These are phyloP conservation scores for Xylaria sp. DNA, from an alignment of 2,329 filamentous ascomycete genomes.

Conservation along the genomic window DNA sequence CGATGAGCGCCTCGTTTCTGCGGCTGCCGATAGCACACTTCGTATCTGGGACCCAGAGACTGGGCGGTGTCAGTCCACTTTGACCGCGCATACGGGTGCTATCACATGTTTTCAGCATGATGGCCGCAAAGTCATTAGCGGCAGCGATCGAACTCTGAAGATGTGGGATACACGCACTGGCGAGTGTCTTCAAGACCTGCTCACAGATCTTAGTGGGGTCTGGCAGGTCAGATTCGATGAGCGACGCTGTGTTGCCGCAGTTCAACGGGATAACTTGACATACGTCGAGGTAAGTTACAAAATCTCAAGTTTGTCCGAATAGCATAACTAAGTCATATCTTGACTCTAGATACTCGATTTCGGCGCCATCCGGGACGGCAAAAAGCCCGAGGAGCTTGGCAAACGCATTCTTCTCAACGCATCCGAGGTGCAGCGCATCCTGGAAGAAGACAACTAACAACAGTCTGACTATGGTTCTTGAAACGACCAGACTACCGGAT, in stretches of 20 bases:
- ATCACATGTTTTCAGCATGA: constrained; percentile 99
- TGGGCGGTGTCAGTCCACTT: constrained; percentile 85
- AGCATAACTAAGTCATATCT: constrained; percentile 41
- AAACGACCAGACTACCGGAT: neutral
- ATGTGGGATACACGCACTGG: constrained; percentile 98
- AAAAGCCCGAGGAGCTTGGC: constrained; percentile 76
- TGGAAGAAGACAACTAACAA: constrained; percentile 38
- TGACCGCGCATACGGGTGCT: constrained; percentile 93
- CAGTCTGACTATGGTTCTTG: neutral
- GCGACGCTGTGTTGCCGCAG: constrained; percentile 90
- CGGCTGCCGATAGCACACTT: constrained; percentile 92
- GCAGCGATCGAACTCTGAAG: constrained; percentile 93
- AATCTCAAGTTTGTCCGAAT: neutral
- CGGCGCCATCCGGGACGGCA: constrained; percentile 88
- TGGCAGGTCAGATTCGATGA: constrained; percentile 99
- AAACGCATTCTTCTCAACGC: constrained; percentile 74
- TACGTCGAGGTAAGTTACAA: constrained; percentile 83
- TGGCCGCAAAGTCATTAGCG: constrained; percentile 93
- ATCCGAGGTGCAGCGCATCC: constrained; percentile 53
- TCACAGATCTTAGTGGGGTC: constrained; percentile 93
- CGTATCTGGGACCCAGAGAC: constrained; percentile 96
- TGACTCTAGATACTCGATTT: constrained; percentile 86
- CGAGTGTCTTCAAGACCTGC: constrained; percentile 87
- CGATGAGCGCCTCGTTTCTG: constrained; percentile 89
- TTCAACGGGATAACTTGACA: constrained; percentile 89